A percentile compares a stretch with the other conserved stretches of the same genome.
These are phyloP conservation scores for Psilocybe cyanescens DNA, from an alignment of 768 basidiomycete species.

Conservation along the genomic window DNA sequence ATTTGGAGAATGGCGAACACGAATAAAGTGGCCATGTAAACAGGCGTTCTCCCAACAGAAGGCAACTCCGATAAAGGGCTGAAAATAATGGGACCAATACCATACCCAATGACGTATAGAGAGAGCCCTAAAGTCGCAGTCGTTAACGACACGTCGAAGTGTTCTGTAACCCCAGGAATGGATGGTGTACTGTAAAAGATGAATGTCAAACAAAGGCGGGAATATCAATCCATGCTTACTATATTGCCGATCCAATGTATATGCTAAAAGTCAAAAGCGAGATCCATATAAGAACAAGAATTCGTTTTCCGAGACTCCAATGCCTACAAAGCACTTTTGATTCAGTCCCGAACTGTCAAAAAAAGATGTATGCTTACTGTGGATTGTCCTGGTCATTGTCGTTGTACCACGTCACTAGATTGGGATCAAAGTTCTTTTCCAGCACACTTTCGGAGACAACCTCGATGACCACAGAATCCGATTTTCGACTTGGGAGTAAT, in stretches of 20 bases:
- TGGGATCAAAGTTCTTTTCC: not conserved
- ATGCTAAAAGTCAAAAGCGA: conserved; percentile 5
- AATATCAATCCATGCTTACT: not conserved
- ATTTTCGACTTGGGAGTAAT: not conserved
- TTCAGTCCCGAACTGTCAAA: not conserved
- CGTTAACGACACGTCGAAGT: not conserved
- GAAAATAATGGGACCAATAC: not conserved
- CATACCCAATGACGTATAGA: conserved; percentile 9
- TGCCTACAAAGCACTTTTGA: not conserved
- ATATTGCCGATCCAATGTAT: conserved; percentile 8
- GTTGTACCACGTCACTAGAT: conserved; percentile 8
- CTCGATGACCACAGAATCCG: not conserved
- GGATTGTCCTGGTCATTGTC: conserved; percentile 8
- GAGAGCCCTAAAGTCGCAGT: conserved; percentile 6
- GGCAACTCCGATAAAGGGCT: conserved; percentile 5
- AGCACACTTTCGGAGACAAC: not conserved
- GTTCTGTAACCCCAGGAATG: conserved; percentile 3
- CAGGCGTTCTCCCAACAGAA: conserved; percentile 3
- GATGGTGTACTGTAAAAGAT: conserved; percentile 1
- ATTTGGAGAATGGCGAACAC: conserved; percentile 4
- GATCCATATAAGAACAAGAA: conserved; percentile 2
- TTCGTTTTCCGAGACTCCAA: conserved; percentile 2
- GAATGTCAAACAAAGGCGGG: not conserved
- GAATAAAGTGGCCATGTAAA: conserved; percentile 5
- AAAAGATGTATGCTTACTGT: not conserved